Base-by-base conservation (phyloP, 208 protist genomes). In the Balamuthia mandrillaris region DNA sequence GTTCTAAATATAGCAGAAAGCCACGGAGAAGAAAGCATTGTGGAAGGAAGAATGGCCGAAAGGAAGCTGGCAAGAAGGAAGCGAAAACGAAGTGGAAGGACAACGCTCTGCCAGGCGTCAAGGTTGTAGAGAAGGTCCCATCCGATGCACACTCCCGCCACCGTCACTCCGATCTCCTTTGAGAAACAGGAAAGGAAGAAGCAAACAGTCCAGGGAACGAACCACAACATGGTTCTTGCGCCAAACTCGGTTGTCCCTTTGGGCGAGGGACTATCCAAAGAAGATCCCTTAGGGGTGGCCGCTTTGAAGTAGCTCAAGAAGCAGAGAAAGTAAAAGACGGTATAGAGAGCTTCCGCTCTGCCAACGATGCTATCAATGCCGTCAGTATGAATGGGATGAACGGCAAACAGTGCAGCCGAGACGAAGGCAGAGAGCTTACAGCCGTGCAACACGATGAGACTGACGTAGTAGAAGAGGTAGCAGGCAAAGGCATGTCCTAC, bases 361-460 rank as follows among this genome's bases (percentile, higher is more conserved):
- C 94, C 94, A 18, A 96, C 95, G 75, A 96, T 92, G 24, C 90
- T 91, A 3, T 92, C 92, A 29, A 96, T 94, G 42, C 93, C 86
- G n/a, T 96, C 95, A n/a, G 91, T 91, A 88, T 96, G 95, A 24
- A 95, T 92, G 1, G 95, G 95, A 85, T 96, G 95, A 31, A 90
- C 89, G 54, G 92, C 84, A 75, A 94, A 96, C 9, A 96, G 87
- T 21, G 90, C 52, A 47, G 91, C 86, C 3, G 91, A 63, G 12
- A 94, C 44, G 1, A 47, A 18, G 45, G 65, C 54, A 27, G 60
- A n/a, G 24, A 33, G 37, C 4, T 47, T 41, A 5, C 39, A 24
- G 18, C 72, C 72, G n/a, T 14, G 27, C 33, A 85, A 68, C 21
- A 74, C 21, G 21, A 61, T 44, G 9, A 51, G 63, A 1, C 33